Conservation (phyloP, 1,284 basidiomycete genomes). For the Mycosarcoma maydis region DNA sequence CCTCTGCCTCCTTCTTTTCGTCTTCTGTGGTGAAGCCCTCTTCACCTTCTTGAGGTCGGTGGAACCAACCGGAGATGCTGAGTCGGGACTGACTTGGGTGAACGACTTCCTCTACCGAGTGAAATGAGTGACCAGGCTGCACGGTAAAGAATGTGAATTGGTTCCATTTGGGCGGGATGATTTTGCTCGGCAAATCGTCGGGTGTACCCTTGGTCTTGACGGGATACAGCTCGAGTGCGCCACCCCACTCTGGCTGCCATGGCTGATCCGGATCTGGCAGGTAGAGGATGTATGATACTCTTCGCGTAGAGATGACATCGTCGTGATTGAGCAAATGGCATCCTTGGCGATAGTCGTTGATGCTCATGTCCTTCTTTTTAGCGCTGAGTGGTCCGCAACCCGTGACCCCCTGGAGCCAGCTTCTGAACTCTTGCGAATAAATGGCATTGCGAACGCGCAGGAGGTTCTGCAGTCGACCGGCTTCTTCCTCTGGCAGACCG, state of each 20-base stretch:
- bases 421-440: slow-evolving; percentile 85
- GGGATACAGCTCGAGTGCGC: slow-evolving; percentile 94
- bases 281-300: slow-evolving; percentile 97
- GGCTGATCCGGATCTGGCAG: slow-evolving; percentile 82
- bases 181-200: slow-evolving; percentile 52
- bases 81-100: slow-evolving; percentile 68
- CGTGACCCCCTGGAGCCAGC: slow-evolving; percentile 86
- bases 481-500: slow-evolving; percentile 72
- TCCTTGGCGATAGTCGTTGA: slow-evolving; percentile 85
- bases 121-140: slow-evolving; percentile 86
- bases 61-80: slow-evolving; percentile 92
- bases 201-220: slow-evolving; percentile 60
- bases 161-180: slow-evolving; percentile 77
- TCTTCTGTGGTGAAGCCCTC: slow-evolving; percentile 77
- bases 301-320: slow-evolving; percentile 94
- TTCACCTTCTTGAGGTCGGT: slow-evolving; percentile 88
- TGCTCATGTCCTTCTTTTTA: slow-evolving; percentile 93
- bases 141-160: slow-evolving; percentile 96
- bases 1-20: slow-evolving; percentile 69
- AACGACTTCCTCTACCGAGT: slow-evolving; percentile 91
- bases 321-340: slow-evolving; percentile 79
- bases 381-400: slow-evolving; percentile 91
- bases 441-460: slow-evolving; percentile 87
- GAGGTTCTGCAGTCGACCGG: slow-evolving; percentile 54
- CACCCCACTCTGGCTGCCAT: slow-evolving; percentile 85